Evolutionary conservation across 2,329 filamentous ascomycete species (phyloP).

Genomic region (Colletotrichum coccodes): DNA sequence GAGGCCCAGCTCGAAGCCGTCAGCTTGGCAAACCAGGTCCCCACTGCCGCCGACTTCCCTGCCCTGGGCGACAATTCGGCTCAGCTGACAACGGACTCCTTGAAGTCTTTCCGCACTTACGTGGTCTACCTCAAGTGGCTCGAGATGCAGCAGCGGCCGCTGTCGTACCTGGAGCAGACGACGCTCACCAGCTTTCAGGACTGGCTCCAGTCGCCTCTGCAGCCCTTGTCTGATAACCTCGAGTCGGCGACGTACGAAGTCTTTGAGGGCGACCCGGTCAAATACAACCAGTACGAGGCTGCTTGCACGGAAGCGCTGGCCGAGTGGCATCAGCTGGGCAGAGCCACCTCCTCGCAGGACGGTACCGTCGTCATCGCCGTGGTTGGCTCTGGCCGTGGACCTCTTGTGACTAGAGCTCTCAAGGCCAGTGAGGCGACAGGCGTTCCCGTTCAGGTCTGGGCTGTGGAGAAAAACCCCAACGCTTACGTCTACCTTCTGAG

Average conservation of each 20-base stretch:
- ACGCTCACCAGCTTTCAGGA: conserved; percentile 78
- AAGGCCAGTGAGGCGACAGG: conserved; percentile 81
- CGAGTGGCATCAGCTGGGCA: conserved; percentile 80
- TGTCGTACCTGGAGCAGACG: conserved; percentile 59
- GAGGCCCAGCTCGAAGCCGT: conserved; percentile 28
- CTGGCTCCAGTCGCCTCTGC: conserved; percentile 93
- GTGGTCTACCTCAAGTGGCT: conserved; percentile 86
- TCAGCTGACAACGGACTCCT: conserved; percentile 34
- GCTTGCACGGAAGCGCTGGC: conserved; percentile 83
- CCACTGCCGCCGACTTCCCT: conserved; percentile 69
- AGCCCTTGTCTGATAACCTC: conserved; percentile 94
- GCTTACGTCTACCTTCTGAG: conserved; percentile 92
- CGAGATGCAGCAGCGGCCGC: conserved; percentile 80
- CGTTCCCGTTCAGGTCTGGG: conserved; percentile 87
- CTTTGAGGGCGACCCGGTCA: conserved; percentile 97
- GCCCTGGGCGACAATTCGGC: conserved; percentile 72
- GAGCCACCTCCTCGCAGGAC: conserved; percentile 77
- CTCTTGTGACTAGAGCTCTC: conserved; percentile 87
- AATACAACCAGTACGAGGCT: conserved; percentile 94
- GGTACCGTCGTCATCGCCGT: conserved; percentile 87
- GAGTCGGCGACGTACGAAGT: conserved; percentile 98
- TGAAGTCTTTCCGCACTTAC: conserved; percentile 52
- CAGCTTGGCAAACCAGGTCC: conserved; percentile 39
- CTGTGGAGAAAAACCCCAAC: conserved; percentile 97
- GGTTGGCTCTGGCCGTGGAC: conserved; percentile 91